Evolutionary conservation across 2,329 filamentous ascomycete genomes (phyloP), one percentile per base, ranked within the genome.

Genomic region (Aschersonia sp.): DNA sequence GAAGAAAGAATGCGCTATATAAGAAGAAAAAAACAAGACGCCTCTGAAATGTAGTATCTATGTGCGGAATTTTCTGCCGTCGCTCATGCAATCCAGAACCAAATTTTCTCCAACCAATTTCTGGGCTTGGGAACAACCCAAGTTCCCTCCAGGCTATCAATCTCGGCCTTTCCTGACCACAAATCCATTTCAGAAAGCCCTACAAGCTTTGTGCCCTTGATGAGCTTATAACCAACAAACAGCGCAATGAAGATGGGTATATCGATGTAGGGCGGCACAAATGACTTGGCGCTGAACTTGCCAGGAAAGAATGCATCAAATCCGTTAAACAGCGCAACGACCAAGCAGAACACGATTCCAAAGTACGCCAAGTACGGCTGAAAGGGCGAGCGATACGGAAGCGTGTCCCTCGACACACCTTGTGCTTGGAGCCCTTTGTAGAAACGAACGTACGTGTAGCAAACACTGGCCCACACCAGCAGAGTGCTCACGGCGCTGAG

Each of bases 351-450:
- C 2, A 66, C 60, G 5, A 86, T 65, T 1, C 80, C 73, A 49
- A 79, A 76, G 45, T 63, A 88, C 2, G 83, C 82, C 4, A 79
- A 68, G 58, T 76, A 87, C 2, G 85, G 85, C 64, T 88, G 83
- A 51, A 76, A 68, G 22, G 70, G 72, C 4, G 78, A 74, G 50
- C 74, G 79, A 65, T 83, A 86, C 1, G 81, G 79, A 14, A 88
- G 64, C 1, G 68, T 74, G 50, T 79, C 69, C 12, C 82, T 72
- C 49, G 78, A 70, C 41, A 87, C 69, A 7, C 81, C 81, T 57
- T 87, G 78, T 11, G 72, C 73, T 14, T 73, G 66, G 29, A 83
- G 73, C 1, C 81, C 83, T 50, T 77, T 72, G 60, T 82, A 74
- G 65, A 87, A 88, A 42, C 76, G 73, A 44, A 87, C 66, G 61